phyloP scores from a whole-genome alignment of 2,329 filamentous ascomycete species.

The Sporothrix phasma region DNA sequence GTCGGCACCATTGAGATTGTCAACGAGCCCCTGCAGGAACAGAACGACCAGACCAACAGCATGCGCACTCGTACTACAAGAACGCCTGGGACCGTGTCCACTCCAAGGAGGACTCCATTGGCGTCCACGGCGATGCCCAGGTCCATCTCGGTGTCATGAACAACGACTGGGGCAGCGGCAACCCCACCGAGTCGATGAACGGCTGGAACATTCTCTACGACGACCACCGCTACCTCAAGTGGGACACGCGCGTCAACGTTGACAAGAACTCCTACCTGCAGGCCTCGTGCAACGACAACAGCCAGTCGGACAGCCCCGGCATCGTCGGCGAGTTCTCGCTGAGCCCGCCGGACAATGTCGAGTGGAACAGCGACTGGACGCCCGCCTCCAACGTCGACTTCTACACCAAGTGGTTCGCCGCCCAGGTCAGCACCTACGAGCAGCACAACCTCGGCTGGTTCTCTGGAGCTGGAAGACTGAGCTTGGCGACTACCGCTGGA shows the following conservation, averaged over 20 bases:
- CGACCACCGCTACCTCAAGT: conserved; percentile 51
- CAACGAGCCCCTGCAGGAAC: conserved; percentile 43
- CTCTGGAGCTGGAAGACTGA: conserved; percentile 45
- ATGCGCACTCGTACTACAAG: conserved; percentile 38
- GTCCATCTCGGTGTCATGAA: conserved; percentile 45
- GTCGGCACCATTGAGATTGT: conserved; percentile 50
- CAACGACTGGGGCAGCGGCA: conserved; percentile 44
- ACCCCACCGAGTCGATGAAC: conserved; percentile 38
- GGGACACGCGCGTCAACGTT: conserved; percentile 28
- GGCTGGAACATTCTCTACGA: conserved; percentile 41
- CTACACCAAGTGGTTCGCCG: conserved; percentile 43
- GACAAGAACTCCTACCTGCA: conserved; percentile 40
- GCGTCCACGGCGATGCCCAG: conserved; percentile 32
- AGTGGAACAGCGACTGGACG: conserved; percentile 35
- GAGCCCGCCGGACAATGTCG: conserved; percentile 38
- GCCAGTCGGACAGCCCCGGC: conserved; percentile 34
- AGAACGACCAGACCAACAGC: conserved; percentile 19
- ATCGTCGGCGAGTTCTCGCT: conserved; percentile 52
- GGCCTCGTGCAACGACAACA: conserved; percentile 39
- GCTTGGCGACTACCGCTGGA: conserved; percentile 33
- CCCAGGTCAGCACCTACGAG: conserved; percentile 31
- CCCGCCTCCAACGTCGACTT: conserved; percentile 36
- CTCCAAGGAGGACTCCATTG: conserved; percentile 34
- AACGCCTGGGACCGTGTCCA: conserved; percentile 38
- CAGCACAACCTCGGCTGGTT: conserved; percentile 35